These are phyloP conservation scores for Fusarium nodosum DNA, from an alignment of 2,329 filamentous ascomycete species.

Conservation along the genomic window DNA sequence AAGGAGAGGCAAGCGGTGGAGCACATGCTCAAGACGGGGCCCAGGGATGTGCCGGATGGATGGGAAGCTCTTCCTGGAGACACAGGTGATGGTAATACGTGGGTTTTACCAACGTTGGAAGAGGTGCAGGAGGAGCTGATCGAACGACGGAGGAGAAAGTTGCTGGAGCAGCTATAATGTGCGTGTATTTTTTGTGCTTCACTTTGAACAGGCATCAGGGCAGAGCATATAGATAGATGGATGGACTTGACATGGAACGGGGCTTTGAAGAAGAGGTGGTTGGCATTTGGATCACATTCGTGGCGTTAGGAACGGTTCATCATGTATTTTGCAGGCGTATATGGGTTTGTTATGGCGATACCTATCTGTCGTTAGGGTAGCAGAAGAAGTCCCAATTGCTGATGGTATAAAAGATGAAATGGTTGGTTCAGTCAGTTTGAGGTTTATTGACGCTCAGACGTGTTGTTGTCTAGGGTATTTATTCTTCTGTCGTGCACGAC, in stretches of 20 bases:
- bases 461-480: neutral
- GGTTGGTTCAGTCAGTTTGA: neutral
- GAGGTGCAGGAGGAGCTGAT: constrained; percentile 96
- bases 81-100: constrained; percentile 82
- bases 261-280: neutral
- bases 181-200: too few species aligned
- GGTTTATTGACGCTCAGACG: neutral
- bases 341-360: constrained; percentile 18
- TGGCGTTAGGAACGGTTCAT: constrained; percentile 36
- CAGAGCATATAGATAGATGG: neutral
- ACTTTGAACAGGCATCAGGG: too few species aligned
- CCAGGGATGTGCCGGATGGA: constrained; percentile 70
- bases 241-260: neutral
- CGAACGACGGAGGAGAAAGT: constrained; percentile 83
- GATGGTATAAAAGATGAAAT: neutral
- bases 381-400: neutral
- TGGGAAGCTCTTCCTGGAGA: constrained; percentile 94
- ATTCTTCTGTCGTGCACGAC: neutral
- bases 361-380: constrained; percentile 9
- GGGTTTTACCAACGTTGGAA: constrained; percentile 87
- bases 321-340: constrained; percentile 35
- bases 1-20: constrained; percentile 88
- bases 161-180: constrained; percentile 81
- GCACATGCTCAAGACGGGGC: constrained; percentile 71
- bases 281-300: constrained; percentile 15